A percentile compares a stretch with the other conserved stretches of the same genome.
Evolutionary conservation across 768 basidiomycete genomes (phyloP).

Genomic region (Sarcomyxa edulis): DNA sequence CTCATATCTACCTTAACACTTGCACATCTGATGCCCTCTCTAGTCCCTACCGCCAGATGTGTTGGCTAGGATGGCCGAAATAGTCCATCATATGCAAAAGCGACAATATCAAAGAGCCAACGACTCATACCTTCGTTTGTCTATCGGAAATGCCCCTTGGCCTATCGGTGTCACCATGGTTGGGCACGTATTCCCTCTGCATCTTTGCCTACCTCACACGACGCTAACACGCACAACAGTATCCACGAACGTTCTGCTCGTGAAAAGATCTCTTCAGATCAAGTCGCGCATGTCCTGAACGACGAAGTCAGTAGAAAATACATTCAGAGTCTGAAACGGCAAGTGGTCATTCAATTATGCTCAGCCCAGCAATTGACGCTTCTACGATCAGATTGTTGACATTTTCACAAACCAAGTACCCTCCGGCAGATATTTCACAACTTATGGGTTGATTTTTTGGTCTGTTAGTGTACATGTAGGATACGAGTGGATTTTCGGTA

Average conservation of each 20-base stretch:
- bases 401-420: slow-evolving; percentile 94
- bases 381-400: slow-evolving; percentile 67
- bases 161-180: slow-evolving; percentile 99
- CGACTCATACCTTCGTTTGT: slow-evolving; percentile 93
- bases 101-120: slow-evolving; percentile 95
- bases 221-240: slow-evolving; percentile 31
- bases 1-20: slow-evolving; percentile 10
- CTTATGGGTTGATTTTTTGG: slow-evolving; percentile 75
- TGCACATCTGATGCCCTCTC: not conserved
- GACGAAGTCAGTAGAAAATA: slow-evolving; percentile 99
- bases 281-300: slow-evolving; percentile 97
- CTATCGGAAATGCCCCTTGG: slow-evolving; percentile 99
- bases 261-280: slow-evolving; percentile 96
- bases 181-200: slow-evolving; percentile 54
- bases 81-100: slow-evolving; percentile 94
- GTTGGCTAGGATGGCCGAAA: slow-evolving; percentile 82
- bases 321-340: slow-evolving; percentile 96
- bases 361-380: not conserved
- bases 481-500: too few species aligned
- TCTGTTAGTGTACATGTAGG: too few species aligned
- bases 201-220: not conserved
- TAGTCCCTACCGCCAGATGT: slow-evolving; percentile 82
- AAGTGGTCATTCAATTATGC: slow-evolving; percentile 10
- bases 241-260: slow-evolving; percentile 97
- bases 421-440: slow-evolving; percentile 87